Base-by-base conservation (phyloP, 2,329 filamentous ascomycete species). In the Cryphonectria japonica region DNA sequence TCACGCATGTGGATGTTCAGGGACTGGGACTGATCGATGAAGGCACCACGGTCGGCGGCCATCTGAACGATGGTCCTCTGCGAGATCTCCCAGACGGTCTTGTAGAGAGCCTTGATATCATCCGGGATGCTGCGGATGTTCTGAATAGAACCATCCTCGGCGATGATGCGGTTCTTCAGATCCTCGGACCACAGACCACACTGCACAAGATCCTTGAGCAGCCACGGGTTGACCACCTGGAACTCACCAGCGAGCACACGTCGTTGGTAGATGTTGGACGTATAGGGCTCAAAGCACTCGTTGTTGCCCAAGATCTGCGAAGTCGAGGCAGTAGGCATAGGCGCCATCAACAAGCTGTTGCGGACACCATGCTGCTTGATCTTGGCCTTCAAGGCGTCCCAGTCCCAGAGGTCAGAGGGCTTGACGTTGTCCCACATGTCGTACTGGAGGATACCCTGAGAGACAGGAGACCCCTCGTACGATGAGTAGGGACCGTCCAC, bases 151-250 rank as follows among this genome's bases (percentile, higher is more conserved):
- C 96, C 96, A 76, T 93, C 93, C 74, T 98, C 95, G 71, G 96
- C 92, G 78, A 99, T 99, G 87, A 99, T 99, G 78, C 96, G 94
- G 87, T 99, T 99, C 91, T 99, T 99, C 96, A 99, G 99, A 85
- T 94, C 94, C 84, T 99, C 95, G 64, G 95, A 98, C 96, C 96
- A 99, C 61, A 99, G 88, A 73, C 96, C 96, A 85, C 98, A 93
- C 79, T 99, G 96, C 76, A 99, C 96, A 41, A 99, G 90, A 78
- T 99, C 96, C 87, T 97, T 98, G 73, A 99, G 90, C 74, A 99
- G 85, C 96, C 96, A 99, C 67, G 96, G 96, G 86, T 99, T 99
- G 82, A 99, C 96, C 69, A 99, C 94, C 85, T 99, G 96, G 90
- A 99, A 99, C 83, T 99, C 96, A 77, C 96, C 96, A 76, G 96